phyloP scores from a whole-genome alignment of 805 yeast genomes.

The Candida corydali region DNA sequence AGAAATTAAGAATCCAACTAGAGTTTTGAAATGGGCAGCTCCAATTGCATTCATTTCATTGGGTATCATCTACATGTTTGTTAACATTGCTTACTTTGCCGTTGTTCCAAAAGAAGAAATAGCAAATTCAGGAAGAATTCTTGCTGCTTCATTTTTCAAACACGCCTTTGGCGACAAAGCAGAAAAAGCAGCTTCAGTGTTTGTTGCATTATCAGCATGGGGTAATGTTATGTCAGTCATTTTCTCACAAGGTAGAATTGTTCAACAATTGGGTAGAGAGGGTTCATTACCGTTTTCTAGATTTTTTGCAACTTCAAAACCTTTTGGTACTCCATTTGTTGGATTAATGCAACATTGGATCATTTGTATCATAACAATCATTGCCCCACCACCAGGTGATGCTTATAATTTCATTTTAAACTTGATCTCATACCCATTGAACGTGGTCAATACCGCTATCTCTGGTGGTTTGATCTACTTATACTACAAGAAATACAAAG shows the following conservation, averaged over 20 bases:
- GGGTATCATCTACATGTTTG: slow-evolving; percentile 67
- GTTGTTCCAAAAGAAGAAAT: slow-evolving; percentile 69
- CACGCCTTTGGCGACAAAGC: slow-evolving; percentile 68
- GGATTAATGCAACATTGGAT: slow-evolving; percentile 77
- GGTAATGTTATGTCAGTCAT: slow-evolving; percentile 81
- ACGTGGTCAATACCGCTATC: slow-evolving; percentile 65
- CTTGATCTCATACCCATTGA: slow-evolving; percentile 76
- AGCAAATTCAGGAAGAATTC: slow-evolving; percentile 57
- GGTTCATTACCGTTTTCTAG: slow-evolving; percentile 72
- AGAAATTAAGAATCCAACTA: slow-evolving; percentile 70
- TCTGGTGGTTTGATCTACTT: slow-evolving; percentile 60
- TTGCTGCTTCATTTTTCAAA: slow-evolving; percentile 74
- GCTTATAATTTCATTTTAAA: slow-evolving; percentile 80
- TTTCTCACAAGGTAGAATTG: slow-evolving; percentile 76
- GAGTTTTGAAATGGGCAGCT: slow-evolving; percentile 67
- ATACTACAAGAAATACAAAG: slow-evolving; percentile 48
- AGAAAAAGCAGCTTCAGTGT: slow-evolving; percentile 68
- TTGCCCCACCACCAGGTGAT: slow-evolving; percentile 85
- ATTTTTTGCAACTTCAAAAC: slow-evolving; percentile 66
- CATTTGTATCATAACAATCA: slow-evolving; percentile 65
- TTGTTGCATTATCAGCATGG: slow-evolving; percentile 76
- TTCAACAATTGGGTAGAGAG: slow-evolving; percentile 79
- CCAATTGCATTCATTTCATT: slow-evolving; percentile 64
- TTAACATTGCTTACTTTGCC: slow-evolving; percentile 75
- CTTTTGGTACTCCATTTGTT: slow-evolving; percentile 68